Evolutionary conservation across 257 asterid species (phyloP).

Genomic region (Marsdenia floribunda): DNA sequence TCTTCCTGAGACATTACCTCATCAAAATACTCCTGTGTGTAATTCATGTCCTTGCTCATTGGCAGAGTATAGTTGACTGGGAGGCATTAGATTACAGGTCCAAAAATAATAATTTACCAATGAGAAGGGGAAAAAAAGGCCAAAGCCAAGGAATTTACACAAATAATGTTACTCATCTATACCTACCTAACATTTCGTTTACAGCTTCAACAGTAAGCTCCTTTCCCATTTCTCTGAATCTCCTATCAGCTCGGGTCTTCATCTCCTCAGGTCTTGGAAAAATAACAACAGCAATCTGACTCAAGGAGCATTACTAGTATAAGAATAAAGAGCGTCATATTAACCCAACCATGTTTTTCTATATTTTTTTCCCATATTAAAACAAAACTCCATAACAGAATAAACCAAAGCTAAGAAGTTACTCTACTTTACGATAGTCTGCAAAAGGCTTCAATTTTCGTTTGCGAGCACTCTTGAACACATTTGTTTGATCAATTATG

Average conservation of each 20-base stretch:
- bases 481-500: slow-evolving; percentile 60
- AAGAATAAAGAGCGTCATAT: not conserved
- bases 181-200: slow-evolving; percentile 50
- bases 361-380: not conserved
- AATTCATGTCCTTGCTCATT: slow-evolving; percentile 40
- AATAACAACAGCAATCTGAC: slow-evolving; percentile 53
- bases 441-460: slow-evolving; percentile 51
- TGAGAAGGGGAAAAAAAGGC: slow-evolving; percentile 2
- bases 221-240: slow-evolving; percentile 47
- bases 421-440: slow-evolving; percentile 38
- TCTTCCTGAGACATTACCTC: slow-evolving; percentile 28
- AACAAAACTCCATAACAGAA: not conserved
- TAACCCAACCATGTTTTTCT: not conserved
- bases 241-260: slow-evolving; percentile 38
- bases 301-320: slow-evolving; percentile 4
- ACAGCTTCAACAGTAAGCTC: slow-evolving; percentile 45
- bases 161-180: not conserved
- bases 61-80: slow-evolving; percentile 48
- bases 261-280: slow-evolving; percentile 49
- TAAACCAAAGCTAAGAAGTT: not conserved
- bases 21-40: slow-evolving; percentile 46
- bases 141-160: slow-evolving; percentile 12
- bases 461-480: slow-evolving; percentile 48
- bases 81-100: slow-evolving; percentile 12
- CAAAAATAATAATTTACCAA: slow-evolving; percentile 7